Percentiles rank a stretch among this genome's conserved stretches.
Evolutionary conservation across 345 rosid species (phyloP).

Genomic region (Rubroshorea leprosula): DNA sequence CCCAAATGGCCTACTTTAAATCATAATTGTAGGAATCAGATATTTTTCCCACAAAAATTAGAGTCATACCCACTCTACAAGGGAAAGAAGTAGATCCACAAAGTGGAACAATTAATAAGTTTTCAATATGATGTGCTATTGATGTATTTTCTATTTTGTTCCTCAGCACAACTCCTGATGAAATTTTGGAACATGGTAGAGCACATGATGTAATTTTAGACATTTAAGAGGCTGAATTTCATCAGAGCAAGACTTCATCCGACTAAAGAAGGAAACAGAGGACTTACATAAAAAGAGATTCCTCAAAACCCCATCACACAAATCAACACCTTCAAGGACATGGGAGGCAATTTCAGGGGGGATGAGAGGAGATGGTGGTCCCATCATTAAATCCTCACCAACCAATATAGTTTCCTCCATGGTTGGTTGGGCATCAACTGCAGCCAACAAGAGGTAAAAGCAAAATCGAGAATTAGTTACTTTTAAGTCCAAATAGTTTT

Average conservation of each 20-base stretch:
- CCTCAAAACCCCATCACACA: constrained; percentile 79
- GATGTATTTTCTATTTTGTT: no score
- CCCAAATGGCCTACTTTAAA: no score
- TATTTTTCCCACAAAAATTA: no score
- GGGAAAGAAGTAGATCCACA: no score
- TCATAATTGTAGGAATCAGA: no score
- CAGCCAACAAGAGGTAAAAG: constrained; percentile 19
- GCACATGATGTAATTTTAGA: no score
- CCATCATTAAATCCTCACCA: constrained; percentile 91
- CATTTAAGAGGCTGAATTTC: background rate
- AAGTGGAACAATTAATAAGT: no score
- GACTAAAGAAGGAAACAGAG: background rate
- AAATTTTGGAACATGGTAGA: background rate
- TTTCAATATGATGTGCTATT: no score
- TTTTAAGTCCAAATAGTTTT: background rate
- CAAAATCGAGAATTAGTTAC: constrained; percentile 5
- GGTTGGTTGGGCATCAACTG: constrained; percentile 86
- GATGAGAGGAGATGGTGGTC: constrained; percentile 84
- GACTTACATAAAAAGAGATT: constrained; percentile 85
- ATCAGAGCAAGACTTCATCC: background rate
- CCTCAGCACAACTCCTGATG: no score
- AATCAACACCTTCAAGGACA: constrained; percentile 76
- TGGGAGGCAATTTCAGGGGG: constrained; percentile 90
- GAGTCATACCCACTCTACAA: no score
- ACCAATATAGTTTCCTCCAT: constrained; percentile 97